Base-by-base conservation (phyloP, 768 basidiomycete species). In the Leccinum disarticulatum region DNA sequence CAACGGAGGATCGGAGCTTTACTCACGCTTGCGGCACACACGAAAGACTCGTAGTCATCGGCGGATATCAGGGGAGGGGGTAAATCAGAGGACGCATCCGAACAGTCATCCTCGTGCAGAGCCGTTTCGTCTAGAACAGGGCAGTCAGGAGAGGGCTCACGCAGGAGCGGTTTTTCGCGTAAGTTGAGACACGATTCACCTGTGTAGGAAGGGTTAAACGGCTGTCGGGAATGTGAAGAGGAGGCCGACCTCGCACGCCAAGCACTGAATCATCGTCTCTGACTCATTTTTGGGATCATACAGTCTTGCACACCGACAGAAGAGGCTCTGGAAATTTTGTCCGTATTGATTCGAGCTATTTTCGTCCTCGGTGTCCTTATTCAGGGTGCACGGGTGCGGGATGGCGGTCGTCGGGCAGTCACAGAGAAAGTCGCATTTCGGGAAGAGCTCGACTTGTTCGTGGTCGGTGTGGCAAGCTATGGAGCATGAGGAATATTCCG, bases 251-350 rank as follows among this genome's bases (percentile, higher is more conserved):
- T 94, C 92, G 73, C 92, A 94, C 17, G 85, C 77, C 55, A 93
- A 74, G 70, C 92, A 94, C 75, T 94, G 92, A 31, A 93, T 87
- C 92, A 94, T 94, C 3, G 91, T 89, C 75, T 94, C 92, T 60
- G 72, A 73, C 74, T 94, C 92, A 19, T 77, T 84, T 64, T 81
- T 80, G 31, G 88, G 81, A 68, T 93, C 87, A 66, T 94, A 94
- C 46, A 81, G 72, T 61, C 82, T 74, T 47, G 83, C 81, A 70
- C 92, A 94, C 31, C 92, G 80, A 73, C 92, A 94, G 69, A 93
- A 94, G 30, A 77, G 61, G 28, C 79, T 83, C 27, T 74, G 73
- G 69, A 91, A 94, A 74, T 94, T 94, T 64, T 86, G 87, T 3
- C 85, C 84, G 65, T 94, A 94, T 43, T 64, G 54, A 65, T 94